Evolutionary conservation across 1,284 basidiomycete species (phyloP).

Genomic region (Moesziomyces antarcticus): DNA sequence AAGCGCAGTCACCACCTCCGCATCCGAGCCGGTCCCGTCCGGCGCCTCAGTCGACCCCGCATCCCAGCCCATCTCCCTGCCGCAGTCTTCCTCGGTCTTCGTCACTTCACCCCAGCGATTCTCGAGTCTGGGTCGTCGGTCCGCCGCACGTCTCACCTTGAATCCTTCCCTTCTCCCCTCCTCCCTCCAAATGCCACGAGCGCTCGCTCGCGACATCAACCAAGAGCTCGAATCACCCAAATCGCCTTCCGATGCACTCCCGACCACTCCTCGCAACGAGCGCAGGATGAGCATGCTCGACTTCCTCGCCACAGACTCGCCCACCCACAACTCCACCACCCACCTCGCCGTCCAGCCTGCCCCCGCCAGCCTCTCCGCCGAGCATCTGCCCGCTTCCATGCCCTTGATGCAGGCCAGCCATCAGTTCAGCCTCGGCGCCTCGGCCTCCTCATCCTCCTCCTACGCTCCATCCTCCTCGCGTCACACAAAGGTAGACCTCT

Average conservation of each 20-base stretch:
- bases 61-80: background rate
- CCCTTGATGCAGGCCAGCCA: conserved; percentile 38
- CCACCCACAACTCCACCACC: background rate
- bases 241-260: conserved; percentile 2
- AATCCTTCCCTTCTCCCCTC: background rate
- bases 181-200: conserved; percentile 3
- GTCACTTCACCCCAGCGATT: conserved; percentile 31
- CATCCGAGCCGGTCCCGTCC: no score
- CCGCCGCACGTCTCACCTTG: conserved; percentile 6
- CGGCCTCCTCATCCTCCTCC: conserved; percentile 9
- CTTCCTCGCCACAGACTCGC: conserved; percentile 26
- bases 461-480: conserved; percentile 8
- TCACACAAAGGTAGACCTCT: conserved; percentile 21
- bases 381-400: conserved; percentile 28
- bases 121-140: conserved; percentile 25
- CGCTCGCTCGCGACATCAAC: conserved; percentile 24
- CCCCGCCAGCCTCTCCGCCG: conserved; percentile 30
- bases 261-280: conserved; percentile 6
- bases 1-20: no score
- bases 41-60: no score
- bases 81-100: conserved; percentile 7
- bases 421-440: conserved; percentile 14
- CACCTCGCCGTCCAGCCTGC: conserved; percentile 2
- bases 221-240: conserved; percentile 25
- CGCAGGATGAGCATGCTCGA: conserved; percentile 50